phyloP scores from a whole-genome alignment of 805 yeast species.

The Spathaspora girioi region DNA sequence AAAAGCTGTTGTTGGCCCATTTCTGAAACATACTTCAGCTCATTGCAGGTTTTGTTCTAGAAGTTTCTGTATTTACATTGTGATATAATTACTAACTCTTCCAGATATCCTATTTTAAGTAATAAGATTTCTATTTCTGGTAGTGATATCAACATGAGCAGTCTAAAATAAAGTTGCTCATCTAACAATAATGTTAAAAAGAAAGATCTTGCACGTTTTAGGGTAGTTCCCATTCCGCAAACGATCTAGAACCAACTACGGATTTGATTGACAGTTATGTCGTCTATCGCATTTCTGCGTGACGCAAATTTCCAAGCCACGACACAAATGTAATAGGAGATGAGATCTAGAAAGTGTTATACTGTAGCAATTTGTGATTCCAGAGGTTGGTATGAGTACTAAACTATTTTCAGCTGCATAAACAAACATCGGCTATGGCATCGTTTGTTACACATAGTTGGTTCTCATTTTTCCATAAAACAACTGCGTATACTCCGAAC shows the following conservation, averaged over 20 bases:
- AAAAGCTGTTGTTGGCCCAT: background rate
- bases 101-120: background rate
- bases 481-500: background rate
- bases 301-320: background rate
- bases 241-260: background rate
- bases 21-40: background rate
- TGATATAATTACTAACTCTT: too few species aligned
- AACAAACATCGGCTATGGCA: background rate
- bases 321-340: background rate
- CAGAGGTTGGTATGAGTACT: background rate
- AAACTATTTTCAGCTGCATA: background rate
- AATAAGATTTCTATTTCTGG: background rate
- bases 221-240: background rate
- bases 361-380: background rate
- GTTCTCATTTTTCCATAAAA: background rate
- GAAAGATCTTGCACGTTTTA: background rate
- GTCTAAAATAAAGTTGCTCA: too few species aligned
- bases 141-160: background rate
- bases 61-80: background rate
- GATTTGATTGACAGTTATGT: background rate
- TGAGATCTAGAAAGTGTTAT: background rate
- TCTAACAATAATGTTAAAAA: too few species aligned
- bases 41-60: background rate
- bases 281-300: background rate
- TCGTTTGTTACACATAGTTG: background rate